These are phyloP conservation scores for Phytophthora palmivora DNA, from an alignment of 352 stramenopile species.

Conservation along the genomic window DNA sequence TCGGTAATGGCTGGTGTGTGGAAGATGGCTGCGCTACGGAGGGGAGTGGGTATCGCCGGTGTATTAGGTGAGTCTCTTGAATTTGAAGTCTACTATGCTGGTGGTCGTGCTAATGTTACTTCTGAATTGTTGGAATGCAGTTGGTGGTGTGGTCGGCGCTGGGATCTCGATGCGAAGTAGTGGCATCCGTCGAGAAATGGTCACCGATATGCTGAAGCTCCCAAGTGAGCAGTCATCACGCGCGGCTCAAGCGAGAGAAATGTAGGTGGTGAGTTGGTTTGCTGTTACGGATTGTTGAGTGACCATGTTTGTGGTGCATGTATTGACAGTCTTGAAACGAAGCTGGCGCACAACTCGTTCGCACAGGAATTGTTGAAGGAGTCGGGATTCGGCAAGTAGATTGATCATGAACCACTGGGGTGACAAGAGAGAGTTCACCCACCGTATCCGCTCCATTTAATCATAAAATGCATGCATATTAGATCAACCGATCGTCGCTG, in stretches of 20 bases:
- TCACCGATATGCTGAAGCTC: conserved; percentile 15
- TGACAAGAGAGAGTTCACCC: conserved; percentile 6
- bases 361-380: too few species aligned
- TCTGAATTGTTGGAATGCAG: conserved; percentile 1
- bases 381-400: too few species aligned
- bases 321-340: too few species aligned
- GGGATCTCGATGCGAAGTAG: conserved; percentile 6
- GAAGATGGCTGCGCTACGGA: conserved; percentile 18
- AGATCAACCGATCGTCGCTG: too few species aligned
- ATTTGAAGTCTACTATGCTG: neutral
- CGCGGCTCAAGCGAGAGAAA: conserved; percentile 22
- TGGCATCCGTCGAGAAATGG: conserved; percentile 12
- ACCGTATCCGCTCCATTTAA: too few species aligned
- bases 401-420: too few species aligned
- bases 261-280: too few species aligned
- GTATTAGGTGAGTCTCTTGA: conserved; percentile 20
- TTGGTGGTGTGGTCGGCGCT: conserved; percentile 13
- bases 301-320: too few species aligned
- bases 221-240: conserved; percentile 14
- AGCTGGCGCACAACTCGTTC: too few species aligned
- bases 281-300: too few species aligned
- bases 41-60: conserved; percentile 14
- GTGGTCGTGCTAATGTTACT: neutral
- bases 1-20: conserved; percentile 26
- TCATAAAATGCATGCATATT: too few species aligned